Percentiles rank a stretch among this genome's conserved stretches.
Conservation (phyloP, 495 filamentous ascomycete genomes). For the Penicillium tannophilum region DNA sequence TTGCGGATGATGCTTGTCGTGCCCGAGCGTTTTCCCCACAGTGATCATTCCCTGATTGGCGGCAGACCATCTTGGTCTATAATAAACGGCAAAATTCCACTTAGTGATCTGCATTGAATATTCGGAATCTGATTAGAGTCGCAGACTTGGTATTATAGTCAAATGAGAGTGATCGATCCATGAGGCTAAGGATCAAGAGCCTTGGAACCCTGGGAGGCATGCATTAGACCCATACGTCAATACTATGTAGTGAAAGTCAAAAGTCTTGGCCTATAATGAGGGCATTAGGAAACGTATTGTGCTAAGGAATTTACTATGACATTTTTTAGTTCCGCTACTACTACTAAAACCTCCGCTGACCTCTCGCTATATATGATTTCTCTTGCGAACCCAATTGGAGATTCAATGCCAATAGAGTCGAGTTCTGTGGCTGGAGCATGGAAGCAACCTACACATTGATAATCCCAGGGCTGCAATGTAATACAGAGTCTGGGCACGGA, state of each 20-base stretch:
- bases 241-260: background rate
- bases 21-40: slow-evolving; percentile 11
- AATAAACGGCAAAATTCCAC: background rate
- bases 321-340: too few species aligned
- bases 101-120: background rate
- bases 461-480: background rate
- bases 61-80: background rate
- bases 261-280: too few species aligned
- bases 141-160: background rate
- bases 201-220: background rate
- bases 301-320: too few species aligned
- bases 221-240: background rate
- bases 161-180: background rate
- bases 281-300: too few species aligned
- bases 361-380: too few species aligned
- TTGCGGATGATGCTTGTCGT: slow-evolving; percentile 2
- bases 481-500: background rate
- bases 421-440: too few species aligned
- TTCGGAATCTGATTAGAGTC: background rate
- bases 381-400: too few species aligned
- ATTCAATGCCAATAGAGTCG: too few species aligned
- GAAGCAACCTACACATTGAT: too few species aligned
- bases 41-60: slow-evolving; percentile 9
- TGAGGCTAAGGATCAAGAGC: background rate
- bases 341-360: too few species aligned